Conservation (phyloP, 306 rosid genomes). For the Cicer yamashitae region DNA sequence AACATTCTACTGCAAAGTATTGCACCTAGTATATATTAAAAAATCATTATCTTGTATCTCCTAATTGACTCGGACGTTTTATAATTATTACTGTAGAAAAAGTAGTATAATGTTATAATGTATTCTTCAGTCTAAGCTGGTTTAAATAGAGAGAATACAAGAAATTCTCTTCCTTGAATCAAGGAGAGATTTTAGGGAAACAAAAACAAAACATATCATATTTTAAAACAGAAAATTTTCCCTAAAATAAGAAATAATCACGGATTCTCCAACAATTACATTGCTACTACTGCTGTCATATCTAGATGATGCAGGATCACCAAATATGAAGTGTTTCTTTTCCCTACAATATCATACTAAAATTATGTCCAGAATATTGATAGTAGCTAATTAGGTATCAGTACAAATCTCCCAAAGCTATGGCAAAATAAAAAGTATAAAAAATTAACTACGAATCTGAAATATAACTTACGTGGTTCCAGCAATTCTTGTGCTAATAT, state of each 20-base stretch:
- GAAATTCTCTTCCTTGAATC: too few relatives aligned
- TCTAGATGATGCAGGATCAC: slow-evolving; percentile 16
- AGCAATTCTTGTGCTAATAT: slow-evolving; percentile 96
- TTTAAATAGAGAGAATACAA: too few relatives aligned
- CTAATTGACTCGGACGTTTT: slow-evolving; percentile 1
- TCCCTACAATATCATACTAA: slow-evolving; percentile 1
- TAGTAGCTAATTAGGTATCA: background rate
- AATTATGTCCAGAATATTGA: slow-evolving; percentile 8
- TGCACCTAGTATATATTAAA: background rate
- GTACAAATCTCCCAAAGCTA: slow-evolving; percentile 17
- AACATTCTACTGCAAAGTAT: background rate
- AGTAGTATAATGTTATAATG: too few relatives aligned
- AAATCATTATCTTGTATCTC: slow-evolving; percentile 5
- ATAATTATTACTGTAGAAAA: background rate
- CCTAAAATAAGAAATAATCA: too few relatives aligned
- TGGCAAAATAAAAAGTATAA: slow-evolving; percentile 13
- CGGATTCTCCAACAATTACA: too few relatives aligned
- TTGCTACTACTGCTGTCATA: background rate
- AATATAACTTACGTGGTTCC: slow-evolving; percentile 89
- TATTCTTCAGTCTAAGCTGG: too few relatives aligned
- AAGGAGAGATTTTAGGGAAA: too few relatives aligned
- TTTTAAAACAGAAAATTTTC: too few relatives aligned
- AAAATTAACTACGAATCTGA: slow-evolving; percentile 43
- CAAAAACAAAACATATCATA: too few relatives aligned
- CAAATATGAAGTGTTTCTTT: slow-evolving; percentile 32